Conservation (phyloP, 345 rosid species). For the Eucalyptus erythrocorys region DNA sequence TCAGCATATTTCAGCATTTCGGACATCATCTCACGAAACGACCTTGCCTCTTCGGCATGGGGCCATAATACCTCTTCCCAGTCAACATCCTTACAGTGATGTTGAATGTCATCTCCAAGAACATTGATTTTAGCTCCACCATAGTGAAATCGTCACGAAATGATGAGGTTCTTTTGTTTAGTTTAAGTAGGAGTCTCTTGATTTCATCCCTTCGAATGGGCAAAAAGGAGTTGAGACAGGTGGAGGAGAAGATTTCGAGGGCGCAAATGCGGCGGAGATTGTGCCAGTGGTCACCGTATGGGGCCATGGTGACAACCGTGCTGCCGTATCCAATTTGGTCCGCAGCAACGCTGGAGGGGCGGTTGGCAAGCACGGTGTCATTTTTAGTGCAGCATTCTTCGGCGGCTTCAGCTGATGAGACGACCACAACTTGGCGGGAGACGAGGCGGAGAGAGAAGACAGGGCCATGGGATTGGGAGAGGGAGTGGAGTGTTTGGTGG, state of each 20-base stretch:
- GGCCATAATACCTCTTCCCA: constrained; percentile 1
- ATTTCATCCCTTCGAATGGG: constrained; percentile 22
- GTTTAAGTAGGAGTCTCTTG: background rate
- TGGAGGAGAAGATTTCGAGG: constrained; percentile 21
- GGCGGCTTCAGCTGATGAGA: too few relatives aligned
- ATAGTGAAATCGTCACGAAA: background rate
- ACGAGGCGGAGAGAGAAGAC: too few relatives aligned
- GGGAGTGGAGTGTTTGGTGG: too few relatives aligned
- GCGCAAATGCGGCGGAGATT: constrained; percentile 21
- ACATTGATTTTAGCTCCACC: constrained; percentile 5
- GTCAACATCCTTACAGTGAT: background rate
- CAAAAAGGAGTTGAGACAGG: constrained; percentile 2
- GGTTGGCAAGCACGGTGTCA: too few relatives aligned
- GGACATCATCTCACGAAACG: constrained; percentile 6
- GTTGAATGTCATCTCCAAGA: constrained; percentile 4
- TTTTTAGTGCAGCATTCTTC: too few relatives aligned
- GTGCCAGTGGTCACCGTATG: constrained; percentile 40
- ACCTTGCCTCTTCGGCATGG: constrained; percentile 5
- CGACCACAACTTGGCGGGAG: too few relatives aligned
- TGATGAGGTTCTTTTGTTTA: background rate
- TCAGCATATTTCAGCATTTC: constrained; percentile 3
- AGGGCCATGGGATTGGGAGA: too few relatives aligned
- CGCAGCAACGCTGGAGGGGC: too few relatives aligned
- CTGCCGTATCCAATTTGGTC: too few relatives aligned
- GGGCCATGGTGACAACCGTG: constrained; percentile 1